Evolutionary conservation across 805 yeast species (phyloP).

Genomic region (Suhomyces sp.): DNA sequence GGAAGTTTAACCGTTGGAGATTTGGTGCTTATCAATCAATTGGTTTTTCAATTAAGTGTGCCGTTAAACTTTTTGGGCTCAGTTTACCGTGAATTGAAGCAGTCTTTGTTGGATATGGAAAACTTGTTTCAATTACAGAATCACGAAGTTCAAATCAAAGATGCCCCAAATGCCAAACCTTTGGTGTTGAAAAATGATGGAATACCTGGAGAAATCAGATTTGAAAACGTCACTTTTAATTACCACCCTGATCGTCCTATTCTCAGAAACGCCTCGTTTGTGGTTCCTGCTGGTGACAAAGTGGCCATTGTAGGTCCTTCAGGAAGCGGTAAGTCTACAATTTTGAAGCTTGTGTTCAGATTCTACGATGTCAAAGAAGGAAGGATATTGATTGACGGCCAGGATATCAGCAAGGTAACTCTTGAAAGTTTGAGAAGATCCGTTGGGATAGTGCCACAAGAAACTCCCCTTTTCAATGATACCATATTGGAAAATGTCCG

Average conservation of each 20-base stretch:
- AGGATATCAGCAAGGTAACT: constrained; percentile 73
- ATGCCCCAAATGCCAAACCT: constrained; percentile 60
- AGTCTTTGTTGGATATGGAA: constrained; percentile 93
- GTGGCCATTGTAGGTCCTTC: constrained; percentile 96
- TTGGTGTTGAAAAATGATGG: constrained; percentile 41
- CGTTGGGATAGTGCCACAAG: constrained; percentile 96
- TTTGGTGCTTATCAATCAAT: constrained; percentile 87
- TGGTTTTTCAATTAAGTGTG: constrained; percentile 92
- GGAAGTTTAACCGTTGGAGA: constrained; percentile 91
- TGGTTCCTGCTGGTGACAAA: constrained; percentile 85
- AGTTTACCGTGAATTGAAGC: constrained; percentile 92
- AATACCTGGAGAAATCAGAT: constrained; percentile 71
- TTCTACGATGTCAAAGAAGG: constrained; percentile 85
- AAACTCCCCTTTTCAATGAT: constrained; percentile 92
- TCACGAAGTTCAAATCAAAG: constrained; percentile 63
- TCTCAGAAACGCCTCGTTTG: constrained; percentile 72
- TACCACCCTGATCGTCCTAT: constrained; percentile 89
- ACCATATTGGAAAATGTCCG: constrained; percentile 82
- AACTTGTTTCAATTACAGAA: constrained; percentile 82
- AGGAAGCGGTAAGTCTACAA: constrained; percentile 93
- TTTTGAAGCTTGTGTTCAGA: constrained; percentile 77
- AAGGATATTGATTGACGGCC: constrained; percentile 80
- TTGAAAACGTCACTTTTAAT: constrained; percentile 91
- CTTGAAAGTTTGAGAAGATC: constrained; percentile 69
- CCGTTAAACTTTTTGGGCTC: constrained; percentile 94